Conservation (phyloP, 768 basidiomycete genomes). For the Lactarius akahatsu region DNA sequence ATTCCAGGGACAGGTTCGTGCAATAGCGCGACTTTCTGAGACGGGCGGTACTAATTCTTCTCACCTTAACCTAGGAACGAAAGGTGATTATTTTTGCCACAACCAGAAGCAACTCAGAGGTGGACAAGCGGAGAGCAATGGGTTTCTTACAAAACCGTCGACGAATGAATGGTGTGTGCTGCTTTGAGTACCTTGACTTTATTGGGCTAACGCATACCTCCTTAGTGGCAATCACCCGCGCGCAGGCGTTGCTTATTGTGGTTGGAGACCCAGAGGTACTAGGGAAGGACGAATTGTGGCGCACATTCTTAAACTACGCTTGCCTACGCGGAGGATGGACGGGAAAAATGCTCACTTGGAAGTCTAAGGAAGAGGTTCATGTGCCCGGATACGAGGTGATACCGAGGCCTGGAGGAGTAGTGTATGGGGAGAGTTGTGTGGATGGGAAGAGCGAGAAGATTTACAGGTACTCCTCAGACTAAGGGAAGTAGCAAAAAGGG, state of each 20-base stretch:
- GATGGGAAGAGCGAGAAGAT: constrained; percentile 9
- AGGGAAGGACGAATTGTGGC: constrained; percentile 62
- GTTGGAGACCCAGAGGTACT: constrained; percentile 60
- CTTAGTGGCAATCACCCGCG: constrained; percentile 60
- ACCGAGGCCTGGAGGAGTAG: background rate
- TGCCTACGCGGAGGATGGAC: constrained; percentile 53
- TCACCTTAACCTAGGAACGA: constrained; percentile 36
- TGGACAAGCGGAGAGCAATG: constrained; percentile 33
- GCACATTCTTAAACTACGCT: constrained; percentile 59
- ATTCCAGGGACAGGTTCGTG: constrained; percentile 44
- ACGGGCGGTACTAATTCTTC: background rate
- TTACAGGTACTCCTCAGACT: background rate
- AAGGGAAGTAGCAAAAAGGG: background rate
- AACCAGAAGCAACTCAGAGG: constrained; percentile 39
- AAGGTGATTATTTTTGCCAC: constrained; percentile 43
- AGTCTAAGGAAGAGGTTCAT: constrained; percentile 34
- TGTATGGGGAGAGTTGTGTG: constrained; percentile 15
- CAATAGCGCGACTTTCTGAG: constrained; percentile 32
- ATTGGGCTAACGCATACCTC: background rate
- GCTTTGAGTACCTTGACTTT: background rate
- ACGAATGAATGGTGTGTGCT: constrained; percentile 33
- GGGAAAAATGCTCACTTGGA: constrained; percentile 52
- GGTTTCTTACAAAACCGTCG: constrained; percentile 35
- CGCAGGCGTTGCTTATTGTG: constrained; percentile 57
- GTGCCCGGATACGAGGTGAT: background rate